Conservation (phyloP, 2,329 filamentous ascomycete species). For the Onygena corvina region DNA sequence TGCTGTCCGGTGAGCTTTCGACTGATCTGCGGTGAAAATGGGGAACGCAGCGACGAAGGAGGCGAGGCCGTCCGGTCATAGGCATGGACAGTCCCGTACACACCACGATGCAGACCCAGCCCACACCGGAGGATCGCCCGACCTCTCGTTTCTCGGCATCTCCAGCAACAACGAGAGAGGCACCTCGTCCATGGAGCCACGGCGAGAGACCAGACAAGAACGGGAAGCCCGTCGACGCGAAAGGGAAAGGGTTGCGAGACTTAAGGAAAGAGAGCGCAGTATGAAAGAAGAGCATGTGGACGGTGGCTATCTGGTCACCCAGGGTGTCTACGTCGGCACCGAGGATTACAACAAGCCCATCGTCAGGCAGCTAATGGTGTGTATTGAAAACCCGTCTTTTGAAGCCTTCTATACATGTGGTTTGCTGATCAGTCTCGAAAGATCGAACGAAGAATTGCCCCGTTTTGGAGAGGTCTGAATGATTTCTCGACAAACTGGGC, state of each 20-base stretch:
- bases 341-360: constrained; percentile 88
- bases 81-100: constrained; percentile 12
- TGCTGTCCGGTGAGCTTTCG: not conserved
- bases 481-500: constrained; percentile 84
- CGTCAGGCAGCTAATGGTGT: constrained; percentile 82
- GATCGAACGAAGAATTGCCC: constrained; percentile 86
- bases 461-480: constrained; percentile 89
- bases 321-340: constrained; percentile 80
- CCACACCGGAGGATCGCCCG: constrained; percentile 27
- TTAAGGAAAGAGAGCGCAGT: constrained; percentile 80
- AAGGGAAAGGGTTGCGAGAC: constrained; percentile 60
- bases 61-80: constrained; percentile 23
- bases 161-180: constrained; percentile 39
- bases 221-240: constrained; percentile 76
- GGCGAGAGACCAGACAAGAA: constrained; percentile 82
- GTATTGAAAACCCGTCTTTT: constrained; percentile 13
- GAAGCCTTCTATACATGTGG: not conserved
- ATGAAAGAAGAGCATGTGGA: constrained; percentile 87
- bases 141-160: constrained; percentile 49
- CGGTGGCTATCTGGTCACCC: constrained; percentile 84
- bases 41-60: constrained; percentile 39
- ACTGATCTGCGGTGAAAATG: constrained; percentile 21
- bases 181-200: constrained; percentile 42
- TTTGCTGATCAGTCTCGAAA: constrained; percentile 32
- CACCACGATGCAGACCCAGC: constrained; percentile 8